Evolutionary conservation across 805 yeast genomes (phyloP), one percentile per base, ranked within the genome.

Genomic region (Kurtzmaniella cleridarum): DNA sequence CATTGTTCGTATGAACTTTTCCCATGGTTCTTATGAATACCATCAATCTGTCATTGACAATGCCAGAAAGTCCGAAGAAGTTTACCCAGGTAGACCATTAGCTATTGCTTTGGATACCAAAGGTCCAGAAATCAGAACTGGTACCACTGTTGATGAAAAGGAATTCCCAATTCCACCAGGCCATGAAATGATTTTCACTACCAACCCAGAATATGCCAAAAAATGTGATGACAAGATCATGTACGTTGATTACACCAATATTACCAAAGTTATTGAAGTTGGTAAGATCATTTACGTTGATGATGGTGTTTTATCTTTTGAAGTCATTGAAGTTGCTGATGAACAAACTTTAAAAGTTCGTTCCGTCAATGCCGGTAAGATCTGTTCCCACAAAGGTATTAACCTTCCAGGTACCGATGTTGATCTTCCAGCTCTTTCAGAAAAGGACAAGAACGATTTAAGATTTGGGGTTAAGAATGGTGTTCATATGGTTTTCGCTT

Each of bases 41-140:
- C 98, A 93, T 72, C 96, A 90, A 73, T 73, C 87, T 47, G 98
- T 93, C 57, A 74, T 93, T 66, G 97, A 91, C 78, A 91, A 93
- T 62, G 88, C 97, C 55, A 84, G 95, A 72, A 81, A 88, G 69
- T 89, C 97, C 49, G 96, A 86, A 71, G 81, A 81, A 66, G 65
- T 84, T 41, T 89, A 83, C 69, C 79, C 85, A 51, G 97, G 98
- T 60, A 87, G 98, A 74, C 98, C 98, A 40, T 77, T 93, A 59
- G 98, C 96, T 46, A 90, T 93, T 69, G 98, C 98, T 50, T 81
- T 93, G 57, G 98, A 93, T 69, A 93, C 98, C 67, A 93, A 93
- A 79, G 98, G 98, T 55, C 98, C 98, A 48, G 98, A 93, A 75
- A 93, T 93, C 74, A 87, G 98, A 80, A 91, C 98, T 43, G 98